Evolutionary conservation across 352 stramenopile species (phyloP).

Genomic region (Thalassiosira livingstoniorum): DNA sequence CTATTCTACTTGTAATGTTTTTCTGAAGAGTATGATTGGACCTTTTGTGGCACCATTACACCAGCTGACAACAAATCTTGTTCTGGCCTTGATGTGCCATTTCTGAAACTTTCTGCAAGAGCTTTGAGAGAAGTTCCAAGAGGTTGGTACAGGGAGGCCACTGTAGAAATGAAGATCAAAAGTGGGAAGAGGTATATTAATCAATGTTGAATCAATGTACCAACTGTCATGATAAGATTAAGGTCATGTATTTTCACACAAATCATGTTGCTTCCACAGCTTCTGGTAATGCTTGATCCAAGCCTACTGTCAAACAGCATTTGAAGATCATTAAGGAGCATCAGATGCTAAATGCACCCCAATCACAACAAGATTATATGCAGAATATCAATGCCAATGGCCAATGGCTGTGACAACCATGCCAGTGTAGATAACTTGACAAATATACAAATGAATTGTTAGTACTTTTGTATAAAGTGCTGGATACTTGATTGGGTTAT

Average conservation of each 20-base stretch:
- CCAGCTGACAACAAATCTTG: slow-evolving; percentile 33
- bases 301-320: slow-evolving; percentile 10
- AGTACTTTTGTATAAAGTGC: slow-evolving; percentile 22
- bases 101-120: slow-evolving; percentile 29
- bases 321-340: not conserved
- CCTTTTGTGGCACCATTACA: slow-evolving; percentile 27
- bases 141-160: slow-evolving; percentile 42
- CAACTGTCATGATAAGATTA: slow-evolving; percentile 33
- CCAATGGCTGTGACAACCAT: slow-evolving; percentile 22
- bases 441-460: slow-evolving; percentile 23
- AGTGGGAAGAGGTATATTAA: not conserved
- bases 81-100: slow-evolving; percentile 14
- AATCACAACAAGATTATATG: slow-evolving; percentile 19
- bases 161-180: not conserved
- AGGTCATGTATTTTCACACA: slow-evolving; percentile 25
- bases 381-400: slow-evolving; percentile 20
- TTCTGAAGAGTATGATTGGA: slow-evolving; percentile 30
- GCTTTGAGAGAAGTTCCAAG: not conserved
- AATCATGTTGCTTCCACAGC: too few species aligned
- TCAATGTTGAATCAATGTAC: slow-evolving; percentile 29
- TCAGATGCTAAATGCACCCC: not conserved
- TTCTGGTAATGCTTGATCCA: not conserved
- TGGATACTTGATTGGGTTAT: slow-evolving; percentile 38
- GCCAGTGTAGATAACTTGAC: slow-evolving; percentile 29
- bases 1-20: slow-evolving; percentile 8